Base-by-base conservation (phyloP, 441 rosid species). In the Breynia disticha region DNA sequence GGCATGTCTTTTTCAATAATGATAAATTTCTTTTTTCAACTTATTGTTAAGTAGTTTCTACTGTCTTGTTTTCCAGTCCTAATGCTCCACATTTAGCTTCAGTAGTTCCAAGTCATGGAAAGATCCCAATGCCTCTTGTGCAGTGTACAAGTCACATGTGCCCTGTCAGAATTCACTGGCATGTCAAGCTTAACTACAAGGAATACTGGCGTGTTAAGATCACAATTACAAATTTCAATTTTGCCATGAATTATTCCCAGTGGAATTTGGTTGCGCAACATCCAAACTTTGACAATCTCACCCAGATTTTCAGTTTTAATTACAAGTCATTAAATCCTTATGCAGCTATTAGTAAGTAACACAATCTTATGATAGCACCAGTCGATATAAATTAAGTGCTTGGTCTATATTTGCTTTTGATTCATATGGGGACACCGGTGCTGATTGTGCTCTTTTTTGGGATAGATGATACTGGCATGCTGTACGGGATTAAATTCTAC, bases 71-170 rank as follows among this genome's bases (percentile, higher is more conserved):
- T 48, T 74, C 49, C 75, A 77, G 95, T 55, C 69, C 86, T 24
- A 41, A 68, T 54, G 57, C 73, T 2, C 76, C 80, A 0, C 74
- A 86, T 64, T 50, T 84, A 61, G 80, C 90, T 63, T 75, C 87
- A 2, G 79, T 76, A 19, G 83, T 84, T 62, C 65, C 79, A 16
- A 53, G 48, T 42, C 32, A 50, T 2, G 71, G 61, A 63, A 73
- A 67, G 53, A 76, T 47, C 68, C 70, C 54, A 7, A 41, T 67
- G 7, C 95, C 94, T 42, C 73, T 82, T 11, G 61, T 82, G 49
- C 94, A 69, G 60, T 89, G 97, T 68, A 84, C 97, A 11, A 62
- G 55, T n/a, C 94, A 86, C 61, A 82, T 89, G 97, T 89, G 97
- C 69, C 97, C 97, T 3, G 56, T 84, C 57, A 61, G 90, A 78